These are phyloP conservation scores for Xylaria nigripes DNA, from an alignment of 495 filamentous ascomycete species.

Conservation along the genomic window DNA sequence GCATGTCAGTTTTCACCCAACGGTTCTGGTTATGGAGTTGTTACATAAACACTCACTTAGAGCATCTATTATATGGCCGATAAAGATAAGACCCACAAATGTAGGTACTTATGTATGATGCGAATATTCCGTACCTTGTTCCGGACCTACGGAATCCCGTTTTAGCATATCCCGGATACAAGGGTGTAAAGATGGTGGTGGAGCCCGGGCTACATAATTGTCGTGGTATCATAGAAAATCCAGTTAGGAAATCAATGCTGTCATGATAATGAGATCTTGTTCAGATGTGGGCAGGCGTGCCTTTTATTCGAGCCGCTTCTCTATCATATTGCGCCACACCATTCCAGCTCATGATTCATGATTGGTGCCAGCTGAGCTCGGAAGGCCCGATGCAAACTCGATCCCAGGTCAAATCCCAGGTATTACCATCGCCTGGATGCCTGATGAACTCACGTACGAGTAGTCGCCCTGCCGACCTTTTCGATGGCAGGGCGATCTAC, in stretches of 20 bases:
- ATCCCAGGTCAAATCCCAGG: neutral
- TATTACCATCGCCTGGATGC: neutral
- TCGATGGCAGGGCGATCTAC: neutral
- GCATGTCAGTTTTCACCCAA: too few species aligned
- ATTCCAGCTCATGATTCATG: slow-evolving; percentile 4
- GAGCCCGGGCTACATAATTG: neutral
- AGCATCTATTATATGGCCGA: too few species aligned
- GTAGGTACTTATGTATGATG: too few species aligned
- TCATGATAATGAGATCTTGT: neutral
- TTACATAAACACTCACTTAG: too few species aligned
- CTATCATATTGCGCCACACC: neutral
- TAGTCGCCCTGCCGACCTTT: neutral
- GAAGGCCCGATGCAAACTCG: slow-evolving; percentile 1
- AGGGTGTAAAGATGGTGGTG: too few species aligned
- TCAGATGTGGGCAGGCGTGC: too few species aligned
- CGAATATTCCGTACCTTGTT: too few species aligned
- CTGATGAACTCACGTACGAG: neutral
- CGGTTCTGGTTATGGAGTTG: too few species aligned
- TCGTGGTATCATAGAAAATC: neutral
- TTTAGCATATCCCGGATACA: too few species aligned
- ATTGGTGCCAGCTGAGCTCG: slow-evolving; percentile 7
- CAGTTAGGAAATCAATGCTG: neutral
- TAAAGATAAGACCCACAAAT: neutral
- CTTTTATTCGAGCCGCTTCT: neutral
- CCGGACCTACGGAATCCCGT: too few species aligned